These are phyloP conservation scores for Scedosporium aurantiacum DNA, from an alignment of 2,329 filamentous ascomycete species.

Conservation along the genomic window DNA sequence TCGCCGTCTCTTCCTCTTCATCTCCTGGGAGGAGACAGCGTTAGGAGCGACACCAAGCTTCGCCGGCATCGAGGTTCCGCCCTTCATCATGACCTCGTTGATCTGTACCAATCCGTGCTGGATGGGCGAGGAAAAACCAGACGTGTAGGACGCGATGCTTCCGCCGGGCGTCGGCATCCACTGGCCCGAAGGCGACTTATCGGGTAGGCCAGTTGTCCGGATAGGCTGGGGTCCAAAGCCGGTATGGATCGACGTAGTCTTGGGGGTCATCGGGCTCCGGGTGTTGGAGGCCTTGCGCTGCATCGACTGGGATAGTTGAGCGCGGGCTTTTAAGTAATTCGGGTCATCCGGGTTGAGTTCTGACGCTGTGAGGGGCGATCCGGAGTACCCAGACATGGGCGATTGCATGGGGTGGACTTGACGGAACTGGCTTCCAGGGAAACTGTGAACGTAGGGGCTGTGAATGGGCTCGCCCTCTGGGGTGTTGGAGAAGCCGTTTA, in stretches of 20 bases:
- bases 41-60: slow-evolving; percentile 56
- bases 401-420: slow-evolving; percentile 41
- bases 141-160: slow-evolving; percentile 78
- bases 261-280: slow-evolving; percentile 74
- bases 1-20: slow-evolving; percentile 79
- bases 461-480: slow-evolving; percentile 87
- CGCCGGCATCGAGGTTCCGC: slow-evolving; percentile 77
- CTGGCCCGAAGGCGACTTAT: slow-evolving; percentile 76
- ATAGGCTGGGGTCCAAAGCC: slow-evolving; percentile 72
- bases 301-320: slow-evolving; percentile 50
- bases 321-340: slow-evolving; percentile 50
- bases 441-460: slow-evolving; percentile 74
- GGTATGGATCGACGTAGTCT: slow-evolving; percentile 65
- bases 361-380: slow-evolving; percentile 29
- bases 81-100: slow-evolving; percentile 79
- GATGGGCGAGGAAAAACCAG: slow-evolving; percentile 76
- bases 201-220: slow-evolving; percentile 56
- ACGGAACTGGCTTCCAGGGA: slow-evolving; percentile 68
- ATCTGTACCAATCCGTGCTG: slow-evolving; percentile 63
- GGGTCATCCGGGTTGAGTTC: slow-evolving; percentile 32
- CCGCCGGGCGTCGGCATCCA: slow-evolving; percentile 76
- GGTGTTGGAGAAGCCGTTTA: slow-evolving; percentile 79
- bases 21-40: slow-evolving; percentile 69
- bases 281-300: slow-evolving; percentile 64
- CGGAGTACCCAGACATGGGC: slow-evolving; percentile 25